Evolutionary conservation across 768 basidiomycete genomes (phyloP), one percentile per base, ranked within the genome.

Genomic region (Suillus bovinus): DNA sequence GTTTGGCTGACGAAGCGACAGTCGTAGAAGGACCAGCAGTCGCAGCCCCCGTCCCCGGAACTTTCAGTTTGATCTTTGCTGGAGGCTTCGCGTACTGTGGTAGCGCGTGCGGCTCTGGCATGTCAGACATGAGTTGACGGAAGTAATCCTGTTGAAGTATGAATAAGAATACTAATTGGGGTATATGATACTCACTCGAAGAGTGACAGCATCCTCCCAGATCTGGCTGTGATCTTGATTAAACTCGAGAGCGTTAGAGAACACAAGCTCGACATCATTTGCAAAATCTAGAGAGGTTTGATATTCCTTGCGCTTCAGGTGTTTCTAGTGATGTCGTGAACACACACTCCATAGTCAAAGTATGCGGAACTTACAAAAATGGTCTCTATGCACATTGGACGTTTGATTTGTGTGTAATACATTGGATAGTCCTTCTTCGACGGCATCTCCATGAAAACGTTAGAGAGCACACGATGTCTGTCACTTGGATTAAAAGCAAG

Each of bases 181-280:
- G 41, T 42, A 60, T 46, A 53, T 6, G 55, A 33, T 52, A 76
- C 82, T 39, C 72, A 91, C 92, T 68, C 86, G 80, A 29, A 94
- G 82, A 4, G 78, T 73, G 22, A 81, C 71, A 22, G 93, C 91
- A 68, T 93, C 91, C 67, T 91, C 86, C 88, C 90, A 94, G 33
- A 94, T 91, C 60, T 76, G 82, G 31, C 89, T 92, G 69, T 90
- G 86, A 33, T 96, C 94, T 69, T 85, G 87, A 68, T 98, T 98
- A 77, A 95, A 98, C 61, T 83, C 76, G 72, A 93, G 80, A 11
- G 94, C 96, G 71, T 98, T 98, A 8, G 86, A 84, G 76, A 95
- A 96, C 29, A 98, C 90, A 46, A 95, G 82, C 68, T 95, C 93
- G 16, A 96, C 89, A 63, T 98, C 96, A 10, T 84, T 85, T 49